Base-by-base conservation (phyloP, 305 asterid species). In the Galium porrigens region DNA sequence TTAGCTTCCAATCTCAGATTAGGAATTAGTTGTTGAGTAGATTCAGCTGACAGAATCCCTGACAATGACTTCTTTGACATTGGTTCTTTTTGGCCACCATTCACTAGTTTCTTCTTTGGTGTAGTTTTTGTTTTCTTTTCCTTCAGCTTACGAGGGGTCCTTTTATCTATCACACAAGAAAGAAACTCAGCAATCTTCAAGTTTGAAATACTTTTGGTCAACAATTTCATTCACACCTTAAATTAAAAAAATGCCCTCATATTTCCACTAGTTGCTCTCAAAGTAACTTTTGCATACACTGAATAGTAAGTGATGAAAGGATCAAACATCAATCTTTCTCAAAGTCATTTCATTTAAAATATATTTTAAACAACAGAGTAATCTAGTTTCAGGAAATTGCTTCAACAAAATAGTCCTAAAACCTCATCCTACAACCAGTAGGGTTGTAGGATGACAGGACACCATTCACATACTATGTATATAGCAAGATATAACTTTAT, bases 1-100 rank as follows among this genome's bases (percentile, higher is more conserved):
- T 83, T 87, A 15, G 97, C 95, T 82, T 92, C 99, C 80, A 78
- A 77, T 68, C 95, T 77, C 49, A 87, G 84, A 82, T 87, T 82
- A 62, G 97, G 97, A 72, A 82, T 72, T 34, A 74, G 58, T 51
- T 36, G 83, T 55, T 61, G 17, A 51, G 75, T 73, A 68, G 83
- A 82, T 68, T 79, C 90, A 65, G 78, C 94, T 62, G 46, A 68
- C 66, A 74, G 64, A 70, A 77, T 79, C 70, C 78, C 84, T 74
- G 80, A 74, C 58, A 80, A 77, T 68, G 78, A 72, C 74, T 78
- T 77, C 66, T 73, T 79, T 30, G 60, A 70, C 67, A 77, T 68
- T 58, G 68, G 70, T 58, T 73, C 85, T 72, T 72, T 79, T 67
- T 62, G 68, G 72, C 83, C 83, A 76, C 49, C 69, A 64, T 69